Base-by-base conservation (phyloP, 2,329 filamentous ascomycete genomes). In the Penicillium sp. region DNA sequence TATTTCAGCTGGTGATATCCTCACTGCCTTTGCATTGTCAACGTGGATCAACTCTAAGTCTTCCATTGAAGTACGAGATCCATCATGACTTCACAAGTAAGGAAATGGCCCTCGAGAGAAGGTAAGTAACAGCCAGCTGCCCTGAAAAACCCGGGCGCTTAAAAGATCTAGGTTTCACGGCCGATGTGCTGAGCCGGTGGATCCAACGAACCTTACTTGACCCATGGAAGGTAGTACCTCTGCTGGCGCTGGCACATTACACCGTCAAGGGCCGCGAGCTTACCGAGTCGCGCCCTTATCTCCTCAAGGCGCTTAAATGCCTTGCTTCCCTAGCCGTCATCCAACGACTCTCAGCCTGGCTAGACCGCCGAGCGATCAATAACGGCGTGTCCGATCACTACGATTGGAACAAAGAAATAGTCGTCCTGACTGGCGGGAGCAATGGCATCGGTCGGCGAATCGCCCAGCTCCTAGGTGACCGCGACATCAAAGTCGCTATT, bases 371-470 rank as follows among this genome's bases (percentile, higher is more conserved):
- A 11, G 75, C 76, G 4, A 54, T 77, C 47, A 82, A 82, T 67
- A 82, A 80, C 48, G 69, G 59, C 44, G 54, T 62, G 44, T 62
- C 60, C 22, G 74, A 72, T 56, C 62, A 64, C 35, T 73, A 72
- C 44, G 64, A 73, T 61, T 91, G 88, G 87, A 74, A 78, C 22
- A 81, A 80, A 49, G 89, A 92, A 74, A 80, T 92, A 49, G 85
- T 89, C 2, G 77, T 92, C 42, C 80, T 92, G 20, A 92, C 89
- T 0, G 89, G 90, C 7, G 89, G 89, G 7, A 85, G 86, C 41
- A 84, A 84, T 53, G 89, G 89, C 0, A 91, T 93, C 65, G 89
- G 89, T 14, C 83, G 81, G 20, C 75, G 81, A 35, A 80, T 90
- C 3, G 88, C 88, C 14, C 79, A 81, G 60, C 70, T 87, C 51